Evolutionary conservation across 2,329 filamentous ascomycete species (phyloP).

Genomic region (Mycosphaerella sp.): DNA sequence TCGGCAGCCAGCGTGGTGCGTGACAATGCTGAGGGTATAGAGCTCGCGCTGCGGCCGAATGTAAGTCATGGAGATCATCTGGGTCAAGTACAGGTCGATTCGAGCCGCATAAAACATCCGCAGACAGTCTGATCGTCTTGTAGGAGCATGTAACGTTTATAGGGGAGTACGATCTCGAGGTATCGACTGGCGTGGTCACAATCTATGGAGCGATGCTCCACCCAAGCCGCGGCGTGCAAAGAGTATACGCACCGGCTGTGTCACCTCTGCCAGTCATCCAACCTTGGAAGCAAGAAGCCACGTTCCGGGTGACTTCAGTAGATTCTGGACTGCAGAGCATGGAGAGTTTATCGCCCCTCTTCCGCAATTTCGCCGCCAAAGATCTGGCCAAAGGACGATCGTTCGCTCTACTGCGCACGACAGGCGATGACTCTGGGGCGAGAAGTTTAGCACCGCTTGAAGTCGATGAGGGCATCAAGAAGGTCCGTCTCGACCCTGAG

Average conservation of each 20-base stretch:
- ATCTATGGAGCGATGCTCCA: conserved; percentile 60
- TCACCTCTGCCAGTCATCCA: conserved; percentile 64
- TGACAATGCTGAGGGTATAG: conserved; percentile 18
- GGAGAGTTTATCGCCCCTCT: conserved; percentile 58
- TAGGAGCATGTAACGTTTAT: conserved; percentile 41
- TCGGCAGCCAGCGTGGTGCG: conserved; percentile 13
- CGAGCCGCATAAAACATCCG: not conserved
- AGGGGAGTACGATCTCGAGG: conserved; percentile 61
- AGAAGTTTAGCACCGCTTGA: conserved; percentile 28
- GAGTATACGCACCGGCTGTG: conserved; percentile 61
- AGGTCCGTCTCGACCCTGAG: conserved; percentile 22
- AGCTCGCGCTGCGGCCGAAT: conserved; percentile 23
- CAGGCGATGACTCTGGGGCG: conserved; percentile 21
- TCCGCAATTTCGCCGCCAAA: conserved; percentile 60
- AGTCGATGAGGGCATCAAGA: conserved; percentile 25
- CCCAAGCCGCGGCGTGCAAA: conserved; percentile 32
- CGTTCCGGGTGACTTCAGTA: conserved; percentile 52
- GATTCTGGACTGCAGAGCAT: conserved; percentile 49
- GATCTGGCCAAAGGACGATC: conserved; percentile 23
- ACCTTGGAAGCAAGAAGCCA: conserved; percentile 41
- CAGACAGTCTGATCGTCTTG: not conserved
- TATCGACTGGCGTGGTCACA: conserved; percentile 57
- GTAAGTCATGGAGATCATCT: not conserved
- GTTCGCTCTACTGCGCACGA: conserved; percentile 32
- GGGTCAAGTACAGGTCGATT: not conserved